These are phyloP conservation scores for Rhizophagus prolifer DNA, from an alignment of 192 early-diverging fungal species.

Conservation along the genomic window DNA sequence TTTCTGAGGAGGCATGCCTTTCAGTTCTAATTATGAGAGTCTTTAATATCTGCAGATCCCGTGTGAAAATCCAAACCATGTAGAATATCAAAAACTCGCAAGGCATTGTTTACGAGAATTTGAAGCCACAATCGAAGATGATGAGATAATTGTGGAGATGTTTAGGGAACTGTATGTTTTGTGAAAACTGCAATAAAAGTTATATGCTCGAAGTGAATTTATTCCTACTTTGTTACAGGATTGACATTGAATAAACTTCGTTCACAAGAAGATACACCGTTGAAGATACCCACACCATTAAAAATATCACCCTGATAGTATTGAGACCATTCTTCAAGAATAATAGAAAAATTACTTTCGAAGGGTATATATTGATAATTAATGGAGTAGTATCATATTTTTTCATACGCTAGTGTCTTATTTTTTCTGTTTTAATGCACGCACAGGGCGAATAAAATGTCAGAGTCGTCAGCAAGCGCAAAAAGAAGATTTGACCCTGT, in stretches of 20 bases:
- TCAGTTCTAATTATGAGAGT: neutral
- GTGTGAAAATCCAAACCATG: constrained; percentile 16
- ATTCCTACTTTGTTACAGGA: constrained; percentile 19
- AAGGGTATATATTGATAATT: constrained; percentile 18
- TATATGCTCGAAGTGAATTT: neutral
- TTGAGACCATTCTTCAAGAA: constrained; percentile 7
- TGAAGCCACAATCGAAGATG: constrained; percentile 11
- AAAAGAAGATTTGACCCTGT: constrained; percentile 16
- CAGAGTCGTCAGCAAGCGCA: constrained; percentile 1
- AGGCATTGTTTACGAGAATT: constrained; percentile 12
- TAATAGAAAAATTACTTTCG: constrained; percentile 8
- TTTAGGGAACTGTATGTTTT: constrained; percentile 15
- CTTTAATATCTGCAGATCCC: constrained; percentile 16
- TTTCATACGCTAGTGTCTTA: neutral
- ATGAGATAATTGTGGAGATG: constrained; percentile 23
- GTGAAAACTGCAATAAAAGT: neutral
- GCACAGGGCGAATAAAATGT: constrained; percentile 24
- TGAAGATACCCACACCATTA: constrained; percentile 5
- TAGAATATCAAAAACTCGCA: constrained; percentile 13
- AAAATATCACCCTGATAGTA: neutral
- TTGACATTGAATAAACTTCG: constrained; percentile 15
- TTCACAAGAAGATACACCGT: neutral
- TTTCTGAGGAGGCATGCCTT: neutral
- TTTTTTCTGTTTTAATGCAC: constrained; percentile 11
- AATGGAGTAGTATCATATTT: neutral